Percentiles rank a stretch among this genome's conserved stretches.
Conservation (phyloP, 179 eudicot species). For the Beta macrorhiza region DNA sequence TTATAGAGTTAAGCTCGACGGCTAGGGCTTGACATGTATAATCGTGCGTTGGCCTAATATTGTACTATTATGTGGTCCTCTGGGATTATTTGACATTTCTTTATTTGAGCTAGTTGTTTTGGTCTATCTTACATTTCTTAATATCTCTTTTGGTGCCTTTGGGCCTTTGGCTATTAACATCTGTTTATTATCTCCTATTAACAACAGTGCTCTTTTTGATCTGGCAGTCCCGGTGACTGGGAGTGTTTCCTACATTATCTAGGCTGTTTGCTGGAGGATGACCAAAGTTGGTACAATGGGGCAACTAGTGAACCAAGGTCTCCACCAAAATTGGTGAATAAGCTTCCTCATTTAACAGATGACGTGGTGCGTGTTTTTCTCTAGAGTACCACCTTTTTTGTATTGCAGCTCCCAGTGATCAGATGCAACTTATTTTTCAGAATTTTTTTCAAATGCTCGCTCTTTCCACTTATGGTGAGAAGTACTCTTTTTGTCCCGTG, state of each 20-base stretch:
- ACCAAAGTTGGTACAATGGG: slow-evolving; percentile 45
- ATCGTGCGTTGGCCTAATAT: background rate
- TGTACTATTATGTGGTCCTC: slow-evolving; percentile 5
- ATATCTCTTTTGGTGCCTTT: slow-evolving; percentile 8
- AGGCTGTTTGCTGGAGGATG: slow-evolving; percentile 89
- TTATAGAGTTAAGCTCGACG: background rate
- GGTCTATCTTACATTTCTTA: background rate
- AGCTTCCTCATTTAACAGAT: slow-evolving; percentile 52
- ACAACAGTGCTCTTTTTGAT: slow-evolving; percentile 21
- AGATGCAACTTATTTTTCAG: background rate
- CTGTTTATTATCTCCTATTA: background rate
- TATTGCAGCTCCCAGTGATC: background rate
- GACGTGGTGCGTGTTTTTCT: slow-evolving; percentile 46
- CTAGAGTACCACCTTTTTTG: background rate
- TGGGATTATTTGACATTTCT: background rate
- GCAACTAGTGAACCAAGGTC: slow-evolving; percentile 37
- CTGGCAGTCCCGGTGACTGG: slow-evolving; percentile 96
- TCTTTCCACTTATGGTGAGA: background rate
- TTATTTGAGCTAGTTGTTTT: background rate
- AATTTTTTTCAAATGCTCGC: background rate
- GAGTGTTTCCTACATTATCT: slow-evolving; percentile 79
- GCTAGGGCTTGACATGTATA: background rate
- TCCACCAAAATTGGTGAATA: slow-evolving; percentile 41
- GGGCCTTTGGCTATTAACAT: background rate
- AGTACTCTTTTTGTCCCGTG: background rate